phyloP scores from a whole-genome alignment of 129 eudicot genomes.

The Arctium lappa region DNA sequence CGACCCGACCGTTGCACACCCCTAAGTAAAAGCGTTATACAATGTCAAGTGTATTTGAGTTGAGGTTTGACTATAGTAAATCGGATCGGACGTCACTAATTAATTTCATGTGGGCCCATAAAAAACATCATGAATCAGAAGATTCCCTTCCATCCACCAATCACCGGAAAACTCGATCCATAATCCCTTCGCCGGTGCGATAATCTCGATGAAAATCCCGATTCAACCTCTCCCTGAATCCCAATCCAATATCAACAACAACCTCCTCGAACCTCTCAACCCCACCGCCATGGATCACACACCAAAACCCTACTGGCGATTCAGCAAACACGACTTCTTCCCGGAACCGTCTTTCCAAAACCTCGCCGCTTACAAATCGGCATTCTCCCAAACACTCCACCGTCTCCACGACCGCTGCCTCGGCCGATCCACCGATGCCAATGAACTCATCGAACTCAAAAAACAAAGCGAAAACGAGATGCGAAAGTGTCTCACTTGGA shows the following conservation, averaged over 20 bases:
- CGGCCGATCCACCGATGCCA: conserved; percentile 60
- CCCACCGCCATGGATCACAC: conserved; percentile 16
- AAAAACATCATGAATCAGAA: not conserved
- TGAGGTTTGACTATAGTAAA: conserved; percentile 20
- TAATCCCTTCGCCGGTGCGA: conserved; percentile 6
- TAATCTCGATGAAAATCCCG: conserved; percentile 13
- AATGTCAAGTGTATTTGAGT: conserved; percentile 73
- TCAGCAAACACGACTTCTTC: conserved; percentile 66
- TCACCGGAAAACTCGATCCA: not conserved
- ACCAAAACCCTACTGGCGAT: conserved; percentile 64
- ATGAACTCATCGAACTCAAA: conserved; percentile 46
- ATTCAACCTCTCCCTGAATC: conserved; percentile 8
- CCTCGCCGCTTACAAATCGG: conserved; percentile 44
- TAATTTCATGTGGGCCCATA: not conserved
- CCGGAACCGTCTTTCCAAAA: conserved; percentile 70
- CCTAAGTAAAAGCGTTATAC: conserved; percentile 54
- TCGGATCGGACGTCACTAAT: conserved; percentile 11
- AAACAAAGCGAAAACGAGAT: conserved; percentile 61
- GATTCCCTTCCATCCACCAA: not conserved
- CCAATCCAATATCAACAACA: not conserved
- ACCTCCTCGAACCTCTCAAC: conserved; percentile 25
- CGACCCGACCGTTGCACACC: too few relatives aligned
- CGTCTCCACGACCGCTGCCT: conserved; percentile 64
- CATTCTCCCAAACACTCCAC: conserved; percentile 45
- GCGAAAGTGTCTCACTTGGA: conserved; percentile 66